phyloP scores from a whole-genome alignment of 345 rosid genomes.

The Capsella bursapastoris region DNA sequence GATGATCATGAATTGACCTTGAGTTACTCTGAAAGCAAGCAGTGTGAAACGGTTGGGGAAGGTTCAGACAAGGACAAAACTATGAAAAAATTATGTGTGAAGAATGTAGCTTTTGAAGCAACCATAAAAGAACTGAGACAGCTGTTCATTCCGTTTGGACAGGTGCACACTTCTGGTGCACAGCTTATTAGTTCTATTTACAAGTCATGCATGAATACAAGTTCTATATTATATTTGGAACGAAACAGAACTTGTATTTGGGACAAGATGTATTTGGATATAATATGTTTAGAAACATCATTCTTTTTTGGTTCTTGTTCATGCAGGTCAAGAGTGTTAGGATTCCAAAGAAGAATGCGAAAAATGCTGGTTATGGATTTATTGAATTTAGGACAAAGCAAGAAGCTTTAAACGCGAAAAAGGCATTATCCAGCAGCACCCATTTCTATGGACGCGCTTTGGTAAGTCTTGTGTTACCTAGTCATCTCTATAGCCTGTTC shows the following conservation, averaged over 20 bases:
- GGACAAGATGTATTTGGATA: slow-evolving; percentile 1
- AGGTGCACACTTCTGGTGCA: slow-evolving; percentile 52
- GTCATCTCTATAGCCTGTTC: background rate
- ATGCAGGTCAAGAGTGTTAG: slow-evolving; percentile 82
- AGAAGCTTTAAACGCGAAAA: slow-evolving; percentile 77
- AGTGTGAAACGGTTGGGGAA: slow-evolving; percentile 57
- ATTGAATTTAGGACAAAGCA: slow-evolving; percentile 87
- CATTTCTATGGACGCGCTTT: slow-evolving; percentile 88
- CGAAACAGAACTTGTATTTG: background rate
- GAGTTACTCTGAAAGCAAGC: slow-evolving; percentile 79
- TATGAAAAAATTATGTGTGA: slow-evolving; percentile 78
- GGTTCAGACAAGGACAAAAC: slow-evolving; percentile 65
- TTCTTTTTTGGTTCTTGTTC: slow-evolving; percentile 6
- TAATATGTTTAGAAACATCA: background rate
- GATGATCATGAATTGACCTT: slow-evolving; percentile 92
- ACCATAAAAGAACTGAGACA: slow-evolving; percentile 87
- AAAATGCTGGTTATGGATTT: slow-evolving; percentile 77
- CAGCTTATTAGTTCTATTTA: background rate
- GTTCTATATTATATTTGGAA: too few relatives aligned
- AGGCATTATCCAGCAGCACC: slow-evolving; percentile 73
- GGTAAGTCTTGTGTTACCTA: slow-evolving; percentile 52
- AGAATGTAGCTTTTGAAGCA: slow-evolving; percentile 94
- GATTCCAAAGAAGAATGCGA: slow-evolving; percentile 73
- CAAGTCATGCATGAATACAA: too few relatives aligned
- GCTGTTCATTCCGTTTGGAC: slow-evolving; percentile 92